Base-by-base conservation (phyloP, 176 grass and related monocot species). In the Carex pumila region DNA sequence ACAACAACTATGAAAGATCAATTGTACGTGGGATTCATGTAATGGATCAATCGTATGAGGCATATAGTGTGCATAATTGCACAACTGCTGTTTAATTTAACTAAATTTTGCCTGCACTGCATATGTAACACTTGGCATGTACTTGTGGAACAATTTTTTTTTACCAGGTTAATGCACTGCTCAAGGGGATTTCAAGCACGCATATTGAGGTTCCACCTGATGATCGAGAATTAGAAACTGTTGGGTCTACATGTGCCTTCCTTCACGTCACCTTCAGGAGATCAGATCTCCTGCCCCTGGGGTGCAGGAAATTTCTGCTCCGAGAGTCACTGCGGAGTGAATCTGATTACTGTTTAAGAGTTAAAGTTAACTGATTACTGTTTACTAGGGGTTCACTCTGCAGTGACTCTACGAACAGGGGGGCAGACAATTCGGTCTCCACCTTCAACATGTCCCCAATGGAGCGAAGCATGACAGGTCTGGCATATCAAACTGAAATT, bases 401-500 rank as follows among this genome's bases (percentile, higher is more conserved):
- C n/a, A n/a, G n/a, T n/a, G n/a, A n/a, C n/a, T n/a, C n/a, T n/a
- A n/a, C n/a, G n/a, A n/a, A n/a, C n/a, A n/a, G n/a, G n/a, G n/a
- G n/a, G n/a, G n/a, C n/a, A n/a, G n/a, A n/a, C n/a, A n/a, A n/a
- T n/a, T n/a, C n/a, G n/a, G n/a, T n/a, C n/a, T n/a, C n/a, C 85
- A 95, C 96, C 32, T 34, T 34, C 32, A 34, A 2, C 32, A 34
- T 1, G 64, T 73, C 93, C 59, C 88, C 96, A 82, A 66, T 90
- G 68, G 91, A 93, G 53, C 81, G 65, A 19, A 90, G 86, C 65
- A 94, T 95, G 89, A 99, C 96, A 66, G 88, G 69, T 7, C 88
- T 99, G 65, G 93, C 91, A 7, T 99, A 99, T 85, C 90, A 91
- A 63, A 95, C 96, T 83, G 93, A 99, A 59, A 92, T 99, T 90